Evolutionary conservation across 192 early-diverging fungal genomes (phyloP).

Genomic region (Obelidium mucronatum): DNA sequence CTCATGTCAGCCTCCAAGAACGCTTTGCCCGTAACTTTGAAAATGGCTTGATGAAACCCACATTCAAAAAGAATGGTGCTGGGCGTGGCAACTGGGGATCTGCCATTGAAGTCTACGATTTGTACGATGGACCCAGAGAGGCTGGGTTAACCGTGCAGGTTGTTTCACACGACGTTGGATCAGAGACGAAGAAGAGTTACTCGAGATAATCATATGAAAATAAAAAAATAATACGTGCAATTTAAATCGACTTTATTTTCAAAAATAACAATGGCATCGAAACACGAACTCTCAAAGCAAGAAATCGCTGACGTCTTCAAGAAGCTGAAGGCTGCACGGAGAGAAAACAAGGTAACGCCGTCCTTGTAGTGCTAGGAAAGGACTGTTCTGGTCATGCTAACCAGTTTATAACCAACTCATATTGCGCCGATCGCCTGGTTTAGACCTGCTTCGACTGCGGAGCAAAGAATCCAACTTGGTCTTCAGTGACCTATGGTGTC

Average conservation of each 20-base stretch:
- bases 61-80: constrained; percentile 5
- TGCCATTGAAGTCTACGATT: not conserved
- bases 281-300: constrained; percentile 51
- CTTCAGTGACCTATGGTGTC: constrained; percentile 91
- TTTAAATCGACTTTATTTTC: too few relatives aligned
- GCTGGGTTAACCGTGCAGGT: not conserved
- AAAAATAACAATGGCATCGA: too few relatives aligned
- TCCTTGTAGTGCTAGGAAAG: too few relatives aligned
- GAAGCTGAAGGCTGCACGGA: constrained; percentile 64
- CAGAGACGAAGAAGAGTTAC: too few relatives aligned
- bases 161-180: too few relatives aligned
- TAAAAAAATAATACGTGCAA: too few relatives aligned
- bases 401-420: too few relatives aligned
- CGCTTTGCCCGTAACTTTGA: not conserved
- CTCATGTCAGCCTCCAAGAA: not conserved
- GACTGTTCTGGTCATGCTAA: too few relatives aligned
- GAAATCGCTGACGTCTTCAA: constrained; percentile 72
- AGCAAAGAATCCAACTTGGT: constrained; percentile 95
- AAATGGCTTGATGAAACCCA: not conserved
- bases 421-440: not conserved
- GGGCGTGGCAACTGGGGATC: constrained; percentile 5
- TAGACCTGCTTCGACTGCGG: constrained; percentile 95
- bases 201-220: too few relatives aligned
- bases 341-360: constrained; percentile 67
- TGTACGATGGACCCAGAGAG: not conserved